Evolutionary conservation across 2,329 filamentous ascomycete genomes (phyloP).

Genomic region (Fusarium sp.): DNA sequence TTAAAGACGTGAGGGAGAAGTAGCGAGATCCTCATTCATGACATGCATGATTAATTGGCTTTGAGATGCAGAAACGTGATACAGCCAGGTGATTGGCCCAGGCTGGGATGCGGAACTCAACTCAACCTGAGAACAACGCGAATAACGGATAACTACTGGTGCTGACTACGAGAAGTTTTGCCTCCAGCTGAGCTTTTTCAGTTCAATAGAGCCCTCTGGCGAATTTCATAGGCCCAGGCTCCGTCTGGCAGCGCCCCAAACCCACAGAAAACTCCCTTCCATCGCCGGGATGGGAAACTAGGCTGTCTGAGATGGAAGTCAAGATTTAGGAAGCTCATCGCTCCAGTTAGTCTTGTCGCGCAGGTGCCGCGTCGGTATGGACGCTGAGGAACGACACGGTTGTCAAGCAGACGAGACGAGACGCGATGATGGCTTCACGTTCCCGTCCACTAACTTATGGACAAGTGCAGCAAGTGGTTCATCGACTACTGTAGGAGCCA

Average conservation of each 20-base stretch:
- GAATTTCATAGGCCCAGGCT: conserved; percentile 29
- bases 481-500: conserved; percentile 9
- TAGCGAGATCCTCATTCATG: conserved; percentile 35
- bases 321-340: conserved; percentile 6
- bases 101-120: conserved; percentile 31
- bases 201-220: conserved; percentile 21
- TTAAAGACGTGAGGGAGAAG: conserved; percentile 22
- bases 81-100: conserved; percentile 38
- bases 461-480: conserved; percentile 33
- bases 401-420: conserved; percentile 32
- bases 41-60: conserved; percentile 50
- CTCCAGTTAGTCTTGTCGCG: conserved; percentile 30
- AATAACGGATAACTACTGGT: conserved; percentile 29
- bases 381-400: conserved; percentile 41
- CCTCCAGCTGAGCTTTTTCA: conserved; percentile 1
- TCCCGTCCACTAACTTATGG: conserved; percentile 13
- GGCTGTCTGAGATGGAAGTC: conserved; percentile 22
- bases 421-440: conserved; percentile 44
- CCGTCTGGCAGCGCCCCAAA: conserved; percentile 27
- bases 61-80: conserved; percentile 35
- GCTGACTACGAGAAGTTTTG: conserved; percentile 7
- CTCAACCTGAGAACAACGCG: conserved; percentile 26
- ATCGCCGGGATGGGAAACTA: conserved; percentile 31
- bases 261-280: conserved; percentile 25
- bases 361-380: conserved; percentile 35